These are phyloP conservation scores for Trypanosoma rangeli DNA, from an alignment of 208 protist genomes.

Conservation along the genomic window DNA sequence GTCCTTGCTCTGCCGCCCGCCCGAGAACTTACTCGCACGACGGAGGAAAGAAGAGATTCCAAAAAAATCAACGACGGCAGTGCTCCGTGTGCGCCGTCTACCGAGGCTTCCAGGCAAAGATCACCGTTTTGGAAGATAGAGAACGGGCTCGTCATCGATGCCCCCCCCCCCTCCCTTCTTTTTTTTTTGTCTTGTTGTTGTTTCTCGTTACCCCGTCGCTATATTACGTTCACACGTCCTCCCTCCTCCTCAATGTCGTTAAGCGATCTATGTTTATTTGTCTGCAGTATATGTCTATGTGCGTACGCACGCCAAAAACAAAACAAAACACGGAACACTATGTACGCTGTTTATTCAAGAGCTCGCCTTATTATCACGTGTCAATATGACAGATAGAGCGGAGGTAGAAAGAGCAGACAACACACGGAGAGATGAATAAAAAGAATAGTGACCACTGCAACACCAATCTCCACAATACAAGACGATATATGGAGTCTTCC, in stretches of 20 bases:
- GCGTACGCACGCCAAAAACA: background rate
- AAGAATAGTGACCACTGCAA: background rate
- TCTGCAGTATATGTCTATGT: no score
- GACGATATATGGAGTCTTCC: background rate
- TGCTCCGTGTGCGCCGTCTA: background rate
- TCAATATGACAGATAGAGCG: background rate
- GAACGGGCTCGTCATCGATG: background rate
- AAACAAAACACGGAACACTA: background rate
- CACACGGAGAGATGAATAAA: background rate
- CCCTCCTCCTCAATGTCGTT: background rate
- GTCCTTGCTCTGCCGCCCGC: background rate
- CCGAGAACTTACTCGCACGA: conserved; percentile 10
- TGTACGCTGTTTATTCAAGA: background rate
- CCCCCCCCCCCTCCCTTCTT: background rate
- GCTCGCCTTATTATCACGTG: background rate
- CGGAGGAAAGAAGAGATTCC: conserved; percentile 13
- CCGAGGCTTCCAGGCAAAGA: background rate
- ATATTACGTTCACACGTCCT: background rate
- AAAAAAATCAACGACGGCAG: conserved; percentile 10
- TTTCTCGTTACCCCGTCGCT: no score
- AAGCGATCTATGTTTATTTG: background rate
- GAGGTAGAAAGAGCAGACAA: conserved; percentile 1
- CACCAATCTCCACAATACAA: background rate
- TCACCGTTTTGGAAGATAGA: conserved; percentile 13
- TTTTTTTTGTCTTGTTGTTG: background rate